Evolutionary conservation across 73 alveolate genomes (phyloP).

Genomic region (Halteria grandinella): DNA sequence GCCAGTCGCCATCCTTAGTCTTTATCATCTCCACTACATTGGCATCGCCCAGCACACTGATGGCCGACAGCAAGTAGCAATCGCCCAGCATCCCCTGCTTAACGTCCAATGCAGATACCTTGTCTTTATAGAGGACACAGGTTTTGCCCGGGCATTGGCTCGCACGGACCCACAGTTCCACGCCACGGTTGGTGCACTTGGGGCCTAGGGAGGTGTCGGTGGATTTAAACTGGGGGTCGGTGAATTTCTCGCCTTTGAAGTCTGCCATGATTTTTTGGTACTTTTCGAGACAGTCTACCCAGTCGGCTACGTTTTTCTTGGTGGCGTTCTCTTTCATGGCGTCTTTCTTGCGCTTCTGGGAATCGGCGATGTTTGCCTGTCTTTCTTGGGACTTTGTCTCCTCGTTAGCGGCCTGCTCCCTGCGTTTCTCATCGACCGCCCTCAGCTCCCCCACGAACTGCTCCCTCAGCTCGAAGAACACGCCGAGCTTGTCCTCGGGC

Average conservation of each 20-base stretch:
- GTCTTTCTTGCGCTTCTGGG: too few species aligned
- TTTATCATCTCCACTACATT: slow-evolving; percentile 14
- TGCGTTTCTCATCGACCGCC: slow-evolving; percentile 17
- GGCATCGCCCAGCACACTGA: slow-evolving; percentile 41
- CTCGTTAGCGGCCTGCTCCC: neutral
- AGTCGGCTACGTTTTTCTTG: neutral
- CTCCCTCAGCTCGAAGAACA: slow-evolving; percentile 23
- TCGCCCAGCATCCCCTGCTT: slow-evolving; percentile 49
- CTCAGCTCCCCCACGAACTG: neutral
- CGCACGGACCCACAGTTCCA: slow-evolving; percentile 73
- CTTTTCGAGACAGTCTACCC: slow-evolving; percentile 74
- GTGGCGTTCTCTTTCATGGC: slow-evolving; percentile 16
- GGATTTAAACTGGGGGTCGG: slow-evolving; percentile 68
- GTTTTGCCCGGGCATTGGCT: slow-evolving; percentile 50
- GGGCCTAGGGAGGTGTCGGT: slow-evolving; percentile 50
- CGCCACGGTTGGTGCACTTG: slow-evolving; percentile 46
- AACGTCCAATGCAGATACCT: slow-evolving; percentile 29
- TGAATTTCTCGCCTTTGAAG: slow-evolving; percentile 46
- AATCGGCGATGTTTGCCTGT: too few species aligned
- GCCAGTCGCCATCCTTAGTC: neutral
- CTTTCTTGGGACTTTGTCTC: neutral
- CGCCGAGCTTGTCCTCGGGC: slow-evolving; percentile 60
- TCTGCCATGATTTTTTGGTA: slow-evolving; percentile 61
- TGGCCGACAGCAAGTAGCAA: slow-evolving; percentile 65
- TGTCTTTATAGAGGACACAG: slow-evolving; percentile 59